Evolutionary conservation across 1,284 basidiomycete genomes (phyloP), one percentile per base, ranked within the genome.

Genomic region (Cryptococcus wingfieldii): DNA sequence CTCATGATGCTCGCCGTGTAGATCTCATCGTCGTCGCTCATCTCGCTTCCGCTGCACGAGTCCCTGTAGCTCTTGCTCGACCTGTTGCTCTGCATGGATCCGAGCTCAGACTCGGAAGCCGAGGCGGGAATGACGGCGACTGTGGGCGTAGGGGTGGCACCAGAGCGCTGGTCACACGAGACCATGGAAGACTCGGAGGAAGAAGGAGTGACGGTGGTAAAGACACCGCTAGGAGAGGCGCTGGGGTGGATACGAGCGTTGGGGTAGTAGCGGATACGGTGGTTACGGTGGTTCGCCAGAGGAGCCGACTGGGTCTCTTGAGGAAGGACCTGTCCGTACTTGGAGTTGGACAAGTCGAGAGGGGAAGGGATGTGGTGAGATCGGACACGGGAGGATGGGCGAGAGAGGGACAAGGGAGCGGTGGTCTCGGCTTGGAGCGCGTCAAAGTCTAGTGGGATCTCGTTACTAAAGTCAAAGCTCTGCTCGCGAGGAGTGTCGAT

Each of bases 1-100:
- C 61, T 64, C 47, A 73, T 69, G 46, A 75, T 70, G 51, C 67
- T 68, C 4, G 71, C 73, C 7, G 66, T 71, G 49, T 65, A 60
- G 9, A 69, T 61, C 47, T 49, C 47, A 56, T 72, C 71, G 37
- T 74, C 73, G 54, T 74, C 71, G 57, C 66, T 69, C 34, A 63
- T 59, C 43, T 69, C 71, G 1, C 56, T 57, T 39, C 62, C 27
- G 18, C 62, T 65, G 25, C 68, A 61, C 13, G 61, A 64, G 54
- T 68, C 66, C 41, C 66, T 27, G 13, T 38, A 49, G 18, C 34
- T 38, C 13, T 38, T n/a, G 38, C 28, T 49, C 31, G 38, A 19
- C 18, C 47, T 37, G 18, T 16, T 23, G 31, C 25, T 46, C 10
- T 44, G 42, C 38, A 38, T 49, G 4, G 38, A 19, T 27, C 38